Conservation (phyloP, 768 basidiomycete species). For the Kwoniella europaea region DNA sequence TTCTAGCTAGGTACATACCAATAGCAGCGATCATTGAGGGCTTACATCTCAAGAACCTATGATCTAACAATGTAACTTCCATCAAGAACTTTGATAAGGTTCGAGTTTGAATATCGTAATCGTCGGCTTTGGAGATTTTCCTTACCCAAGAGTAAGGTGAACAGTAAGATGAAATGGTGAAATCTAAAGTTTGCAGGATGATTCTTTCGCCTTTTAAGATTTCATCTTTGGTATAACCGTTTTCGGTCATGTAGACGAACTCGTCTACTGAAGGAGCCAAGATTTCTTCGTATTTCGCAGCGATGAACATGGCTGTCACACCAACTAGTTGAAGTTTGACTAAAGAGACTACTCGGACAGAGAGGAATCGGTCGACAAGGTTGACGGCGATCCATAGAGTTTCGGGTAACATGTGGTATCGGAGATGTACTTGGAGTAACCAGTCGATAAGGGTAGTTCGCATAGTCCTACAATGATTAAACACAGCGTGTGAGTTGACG, state of each 20-base stretch:
- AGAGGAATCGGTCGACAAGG: conserved; percentile 90
- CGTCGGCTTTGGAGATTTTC: conserved; percentile 96
- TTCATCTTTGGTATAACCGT: conserved; percentile 90
- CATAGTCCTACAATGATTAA: conserved; percentile 73
- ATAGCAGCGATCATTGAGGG: conserved; percentile 93
- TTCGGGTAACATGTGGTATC: conserved; percentile 98
- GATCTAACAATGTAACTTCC: conserved; percentile 90
- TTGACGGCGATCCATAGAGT: conserved; percentile 99
- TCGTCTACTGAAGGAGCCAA: conserved; percentile 92
- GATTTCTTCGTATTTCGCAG: conserved; percentile 99
- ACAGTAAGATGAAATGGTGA: conserved; percentile 94
- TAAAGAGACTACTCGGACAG: conserved; percentile 81
- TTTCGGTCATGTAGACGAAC: conserved; percentile 97
- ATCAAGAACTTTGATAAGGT: conserved; percentile 97
- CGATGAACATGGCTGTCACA: conserved; percentile 98
- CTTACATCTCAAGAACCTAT: conserved; percentile 89
- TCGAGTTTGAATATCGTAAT: conserved; percentile 96
- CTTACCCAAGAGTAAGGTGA: conserved; percentile 99
- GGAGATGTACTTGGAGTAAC: conserved; percentile 94
- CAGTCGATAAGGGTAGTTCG: conserved; percentile 96
- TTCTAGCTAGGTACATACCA: conserved; percentile 93
- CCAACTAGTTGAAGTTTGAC: conserved; percentile 95
- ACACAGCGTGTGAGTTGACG: too few species aligned
- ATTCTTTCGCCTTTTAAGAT: conserved; percentile 98
- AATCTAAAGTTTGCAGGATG: conserved; percentile 88